Evolutionary conservation across 2,329 filamentous ascomycete species (phyloP), one percentile per base, ranked within the genome.

Genomic region (Alternaria alternata): DNA sequence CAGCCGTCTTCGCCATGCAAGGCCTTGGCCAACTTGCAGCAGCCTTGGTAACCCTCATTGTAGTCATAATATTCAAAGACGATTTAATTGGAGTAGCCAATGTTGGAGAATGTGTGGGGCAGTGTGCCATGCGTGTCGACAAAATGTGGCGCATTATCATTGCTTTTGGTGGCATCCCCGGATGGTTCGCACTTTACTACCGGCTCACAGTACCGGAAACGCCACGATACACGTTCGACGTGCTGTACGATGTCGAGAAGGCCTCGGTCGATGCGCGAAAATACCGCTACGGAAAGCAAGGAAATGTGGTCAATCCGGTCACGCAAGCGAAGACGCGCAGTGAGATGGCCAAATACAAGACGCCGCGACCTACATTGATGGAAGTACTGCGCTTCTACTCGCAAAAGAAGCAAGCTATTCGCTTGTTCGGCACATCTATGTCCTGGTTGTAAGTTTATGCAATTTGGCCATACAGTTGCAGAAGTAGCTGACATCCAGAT

Each of bases 71-170:
- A 48, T 93, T 92, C 83, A 90, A 88, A 78, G 80, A 85, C 16
- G 86, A 87, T 5, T 84, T 92, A 0, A 70, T 82, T 51, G 79
- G 79, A 1, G 85, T 87, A 14, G 73, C 81, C 28, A 81, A 80
- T 5, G 82, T 85, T 5, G 81, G 81, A 28, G 77, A 82, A 47
- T 95, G 92, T 76, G 83, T 85, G 53, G 84, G 83, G 28, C 82
- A 81, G 41, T 95, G 92, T 72, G 86, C 86, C 57, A 74, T 86
- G 0, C 91, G 91, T 1, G 90, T 94, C 6, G 92, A 95, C 81
- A 93, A 93, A 84, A 94, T 94, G 90, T 95, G 92, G 92, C 87
- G 92, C 67, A 84, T 88, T 14, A 84, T 95, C 49, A 91, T 95
- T 72, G 92, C 91, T 12, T 91, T 94, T 71, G 92, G 92, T 67